Evolutionary conservation across 192 early-diverging fungal genomes (phyloP), one percentile per base, ranked within the genome.

Genomic region (Paraglomus occultum): DNA sequence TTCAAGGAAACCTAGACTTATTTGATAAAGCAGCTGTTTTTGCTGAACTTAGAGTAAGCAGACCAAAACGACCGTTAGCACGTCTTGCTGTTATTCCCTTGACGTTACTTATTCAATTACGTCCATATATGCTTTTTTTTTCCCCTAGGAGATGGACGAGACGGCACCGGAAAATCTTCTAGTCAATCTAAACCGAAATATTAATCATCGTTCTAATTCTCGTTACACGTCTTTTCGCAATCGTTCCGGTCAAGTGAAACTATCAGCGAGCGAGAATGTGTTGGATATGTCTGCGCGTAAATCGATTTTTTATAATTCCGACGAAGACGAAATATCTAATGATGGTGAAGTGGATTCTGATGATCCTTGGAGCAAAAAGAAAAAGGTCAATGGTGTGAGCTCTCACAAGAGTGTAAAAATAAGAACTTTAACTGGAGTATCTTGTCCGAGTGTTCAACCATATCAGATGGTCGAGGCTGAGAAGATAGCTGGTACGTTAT

Each of bases 1-100:
- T 88, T 48, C 85, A 88, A 50, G 74, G 73, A 18, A 87, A 88
- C 64, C 55, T 88, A 9, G 75, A 78, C 18, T 72, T 86, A 70
- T 89, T 89, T 81, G 90, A 94, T 64, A 94, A 94, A 73, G 81
- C 80, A 5, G 76, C 75, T 11, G 78, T 89, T 9, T 91, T 88
- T 83, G 85, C 80, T n/a, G 84, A 90, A 67, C 89, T 91, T 52
- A 74, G 86, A 40, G 74, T 81, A 59, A 76, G 50, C 1, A 8
- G 43, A 53, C 2, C 18, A 48, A 17, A 18, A 5, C 11, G 47
- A 1, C 23, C 17, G 15, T 14, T n/a, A 9, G 23, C 42, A 39
- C 23, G 7, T 14, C n/a, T 11, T 49, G 38, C 8, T 15, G 5
- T 64, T 38, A 5, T 11, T 12, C 14, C 10, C 1, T 11, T 22